Evolutionary conservation across 73 alveolate genomes (phyloP), one percentile per base, ranked within the genome.

Genomic region (Paramecium caudatum): DNA sequence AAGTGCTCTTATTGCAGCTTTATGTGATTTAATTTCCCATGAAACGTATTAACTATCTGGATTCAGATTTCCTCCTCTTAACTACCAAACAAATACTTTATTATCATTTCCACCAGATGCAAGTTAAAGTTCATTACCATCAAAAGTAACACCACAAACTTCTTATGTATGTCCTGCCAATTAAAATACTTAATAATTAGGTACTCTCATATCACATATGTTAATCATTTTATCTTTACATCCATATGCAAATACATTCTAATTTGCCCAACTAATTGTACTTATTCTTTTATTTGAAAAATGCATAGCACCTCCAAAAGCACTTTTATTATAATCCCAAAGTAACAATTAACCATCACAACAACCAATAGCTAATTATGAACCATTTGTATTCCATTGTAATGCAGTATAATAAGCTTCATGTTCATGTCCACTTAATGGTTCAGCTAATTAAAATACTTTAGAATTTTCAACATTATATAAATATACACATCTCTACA

Each of bases 61-160:
- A 69, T 48, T n/a, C 3, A 63, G 47, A 61, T 32, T 27, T 4
- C 86, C 47, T 50, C 93, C 90, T 45, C 81, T 65, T 32, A 86
- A 47, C 30, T 86, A 94, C 98, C 98, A 97, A 34, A 97, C 91
- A 92, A 91, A 86, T 47, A 97, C 94, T 82, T 95, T 95, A 78
- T 97, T 97, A 82, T 97, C 99, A 91, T 97, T 97, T 9, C 99
- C 99, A 74, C 99, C 99, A 32, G 98, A 91, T 32, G 99, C 99
- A 9, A 97, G 90, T 68, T 95, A 91, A 46, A 86, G 69, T 43
- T 96, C 98, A 91, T 97, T 98, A 19, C 94, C 94, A 47, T 96
- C 91, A 98, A 98, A 97, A 84, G 94, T 97, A 6, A 97, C 91
- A 7, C 98, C 98, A 82, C 99, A 97, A 25, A 97, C 96, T 82